A percentile compares a stretch with the other conserved stretches of the same genome.
These are phyloP conservation scores for Sarocladium brachiariae DNA, from an alignment of 2,329 filamentous ascomycete species.

Conservation along the genomic window DNA sequence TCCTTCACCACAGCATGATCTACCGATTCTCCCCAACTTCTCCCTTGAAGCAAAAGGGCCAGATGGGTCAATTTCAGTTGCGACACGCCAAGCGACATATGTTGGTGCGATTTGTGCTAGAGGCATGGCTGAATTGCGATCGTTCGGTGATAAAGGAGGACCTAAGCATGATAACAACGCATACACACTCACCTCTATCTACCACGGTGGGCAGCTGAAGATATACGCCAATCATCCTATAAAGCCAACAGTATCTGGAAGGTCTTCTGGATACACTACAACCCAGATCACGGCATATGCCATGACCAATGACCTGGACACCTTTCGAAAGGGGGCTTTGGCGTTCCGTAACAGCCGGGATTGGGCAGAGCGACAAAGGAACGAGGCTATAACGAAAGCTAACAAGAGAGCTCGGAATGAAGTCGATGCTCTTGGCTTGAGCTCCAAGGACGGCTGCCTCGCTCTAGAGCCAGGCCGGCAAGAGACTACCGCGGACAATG, in stretches of 20 bases:
- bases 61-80: not conserved
- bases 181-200: slow-evolving; percentile 31
- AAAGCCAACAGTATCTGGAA: slow-evolving; percentile 21
- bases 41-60: not conserved
- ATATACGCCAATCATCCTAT: slow-evolving; percentile 31
- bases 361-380: no score
- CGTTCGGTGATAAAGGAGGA: slow-evolving; percentile 23
- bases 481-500: no score
- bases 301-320: slow-evolving; percentile 21
- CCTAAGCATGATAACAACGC: slow-evolving; percentile 30
- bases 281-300: slow-evolving; percentile 23
- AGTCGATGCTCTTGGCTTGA: no score
- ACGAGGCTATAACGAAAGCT: no score
- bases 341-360: slow-evolving; percentile 35
- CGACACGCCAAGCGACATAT: slow-evolving; percentile 24
- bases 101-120: slow-evolving; percentile 25
- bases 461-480: no score
- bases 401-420: no score
- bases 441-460: no score
- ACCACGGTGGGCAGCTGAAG: slow-evolving; percentile 28
- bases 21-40: not conserved
- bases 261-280: slow-evolving; percentile 34
- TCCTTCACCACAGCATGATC: not conserved
- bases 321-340: slow-evolving; percentile 27
- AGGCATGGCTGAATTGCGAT: slow-evolving; percentile 11